Evolutionary conservation across 257 asterid species (phyloP).

Genomic region (Gentiana macrophylla): DNA sequence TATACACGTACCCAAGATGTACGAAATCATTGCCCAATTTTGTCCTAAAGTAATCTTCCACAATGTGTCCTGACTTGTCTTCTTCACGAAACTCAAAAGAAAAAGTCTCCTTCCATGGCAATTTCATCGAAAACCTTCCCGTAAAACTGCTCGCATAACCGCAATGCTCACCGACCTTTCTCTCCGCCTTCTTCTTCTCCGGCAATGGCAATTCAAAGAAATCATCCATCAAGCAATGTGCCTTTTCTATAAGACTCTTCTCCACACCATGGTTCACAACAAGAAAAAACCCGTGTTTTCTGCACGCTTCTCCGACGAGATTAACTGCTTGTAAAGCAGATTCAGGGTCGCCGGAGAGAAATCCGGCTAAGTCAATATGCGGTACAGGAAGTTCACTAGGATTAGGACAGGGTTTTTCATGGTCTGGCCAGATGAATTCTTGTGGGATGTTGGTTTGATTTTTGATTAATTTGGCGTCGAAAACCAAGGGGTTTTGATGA

Average conservation of each 20-base stretch:
- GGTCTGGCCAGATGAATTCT: constrained; percentile 88
- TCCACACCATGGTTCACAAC: constrained; percentile 72
- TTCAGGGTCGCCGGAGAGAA: constrained; percentile 50
- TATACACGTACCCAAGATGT: constrained; percentile 41
- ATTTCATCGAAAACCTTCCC: constrained; percentile 70
- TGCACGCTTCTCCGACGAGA: constrained; percentile 61
- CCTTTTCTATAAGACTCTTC: constrained; percentile 33
- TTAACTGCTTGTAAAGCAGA: constrained; percentile 37
- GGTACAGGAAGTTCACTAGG: constrained; percentile 49
- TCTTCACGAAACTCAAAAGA: constrained; percentile 50
- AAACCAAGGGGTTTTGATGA: constrained; percentile 20
- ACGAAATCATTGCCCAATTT: constrained; percentile 43
- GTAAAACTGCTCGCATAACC: constrained; percentile 94
- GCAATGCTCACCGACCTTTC: constrained; percentile 66
- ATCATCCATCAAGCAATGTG: constrained; percentile 54
- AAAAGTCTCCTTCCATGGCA: constrained; percentile 95
- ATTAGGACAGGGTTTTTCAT: constrained; percentile 47
- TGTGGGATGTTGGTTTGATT: constrained; percentile 42
- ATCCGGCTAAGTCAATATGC: constrained; percentile 48
- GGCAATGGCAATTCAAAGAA: constrained; percentile 57
- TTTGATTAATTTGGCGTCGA: constrained; percentile 38
- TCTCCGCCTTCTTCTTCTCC: constrained; percentile 48
- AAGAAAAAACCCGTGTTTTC: constrained; percentile 62
- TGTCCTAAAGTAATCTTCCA: constrained; percentile 40
- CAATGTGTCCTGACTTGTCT: constrained; percentile 24